Evolutionary conservation across 768 basidiomycete species (phyloP).

Genomic region (Tremella mesenterica): DNA sequence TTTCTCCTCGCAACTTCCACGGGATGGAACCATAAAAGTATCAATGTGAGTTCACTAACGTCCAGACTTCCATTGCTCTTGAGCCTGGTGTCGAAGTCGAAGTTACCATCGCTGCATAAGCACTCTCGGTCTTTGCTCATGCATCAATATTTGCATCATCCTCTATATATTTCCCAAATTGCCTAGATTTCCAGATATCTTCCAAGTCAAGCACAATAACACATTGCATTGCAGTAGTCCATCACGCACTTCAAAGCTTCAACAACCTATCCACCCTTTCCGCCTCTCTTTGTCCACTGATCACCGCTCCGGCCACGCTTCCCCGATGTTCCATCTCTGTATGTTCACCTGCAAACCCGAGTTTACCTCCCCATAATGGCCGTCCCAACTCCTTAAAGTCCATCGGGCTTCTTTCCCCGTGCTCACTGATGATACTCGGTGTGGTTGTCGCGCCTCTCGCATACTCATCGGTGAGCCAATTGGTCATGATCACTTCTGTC

Average conservation of each 20-base stretch:
- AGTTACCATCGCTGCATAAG: conserved; percentile 69
- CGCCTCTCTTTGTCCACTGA: conserved; percentile 46
- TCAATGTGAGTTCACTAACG: conserved; percentile 2
- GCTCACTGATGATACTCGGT: conserved; percentile 26
- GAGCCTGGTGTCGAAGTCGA: conserved; percentile 99
- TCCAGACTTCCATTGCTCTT: conserved; percentile 91
- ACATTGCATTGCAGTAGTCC: too few species aligned
- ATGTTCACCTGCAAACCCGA: conserved; percentile 48
- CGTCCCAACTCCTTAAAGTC: conserved; percentile 44
- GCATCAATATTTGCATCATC: too few species aligned
- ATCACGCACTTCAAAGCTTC: conserved; percentile 8
- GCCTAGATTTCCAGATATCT: too few species aligned
- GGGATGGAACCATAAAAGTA: too few species aligned
- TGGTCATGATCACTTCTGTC: conserved; percentile 26
- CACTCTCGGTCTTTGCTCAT: too few species aligned
- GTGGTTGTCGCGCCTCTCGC: conserved; percentile 45
- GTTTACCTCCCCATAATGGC: conserved; percentile 39
- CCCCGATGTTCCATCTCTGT: conserved; percentile 47
- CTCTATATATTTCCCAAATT: too few species aligned
- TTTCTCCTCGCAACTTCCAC: not conserved
- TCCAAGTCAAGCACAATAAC: too few species aligned
- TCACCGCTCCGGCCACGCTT: conserved; percentile 44
- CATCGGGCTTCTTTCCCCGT: conserved; percentile 39
- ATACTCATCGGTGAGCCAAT: conserved; percentile 44
- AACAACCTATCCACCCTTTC: conserved; percentile 38